Base-by-base conservation (phyloP, 192 early-diverging fungal species). In the Coemansia sp. region DNA sequence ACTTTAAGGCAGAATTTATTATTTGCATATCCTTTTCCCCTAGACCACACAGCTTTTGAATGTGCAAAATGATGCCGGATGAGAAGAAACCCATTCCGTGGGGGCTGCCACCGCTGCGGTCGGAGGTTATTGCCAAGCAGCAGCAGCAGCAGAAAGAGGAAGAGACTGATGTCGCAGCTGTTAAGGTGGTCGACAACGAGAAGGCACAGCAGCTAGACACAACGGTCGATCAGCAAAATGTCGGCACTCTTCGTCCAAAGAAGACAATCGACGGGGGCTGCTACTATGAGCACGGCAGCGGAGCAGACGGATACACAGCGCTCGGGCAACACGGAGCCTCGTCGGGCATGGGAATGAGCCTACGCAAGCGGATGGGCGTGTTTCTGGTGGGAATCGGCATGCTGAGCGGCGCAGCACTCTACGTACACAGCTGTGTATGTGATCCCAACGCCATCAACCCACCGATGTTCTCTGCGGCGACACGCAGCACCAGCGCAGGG, bases 31-130 rank as follows among this genome's bases (percentile, higher is more conserved):
- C 18, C 42, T 5, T 16, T 39, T 55, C n/a, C 48, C 12, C 16
- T n/a, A 16, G 47, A n/a, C 15, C 16, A 49, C 6, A 26, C 26
- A 16, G 18, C 12, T 10, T 39, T 32, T 56, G 43, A 16, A 69
- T 67, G 56, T 62, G 58, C 39, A 69, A 47, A 19, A 82, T 82
- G 79, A 71, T 82, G 16, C 79, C 72, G 7, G 79, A 76, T 57
- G 79, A 82, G 47, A 82, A 82, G 67, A 82, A 76, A 52, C 64
- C 74, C 8, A 70, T 82, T 11, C 74, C 73, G 15, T 82, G 79
- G 79, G 71, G 74, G 6, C 65, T 82, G n/a, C 79, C 79, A 16
- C 79, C 79, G 19, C 65, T 82, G 52, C 69, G 78, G 12, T 70
- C 72, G 26, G 77, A 79, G 61, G 68, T 63, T 8, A 10, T 58